Base-by-base conservation (phyloP, 768 basidiomycete species). In the Pleurotus giganteus region DNA sequence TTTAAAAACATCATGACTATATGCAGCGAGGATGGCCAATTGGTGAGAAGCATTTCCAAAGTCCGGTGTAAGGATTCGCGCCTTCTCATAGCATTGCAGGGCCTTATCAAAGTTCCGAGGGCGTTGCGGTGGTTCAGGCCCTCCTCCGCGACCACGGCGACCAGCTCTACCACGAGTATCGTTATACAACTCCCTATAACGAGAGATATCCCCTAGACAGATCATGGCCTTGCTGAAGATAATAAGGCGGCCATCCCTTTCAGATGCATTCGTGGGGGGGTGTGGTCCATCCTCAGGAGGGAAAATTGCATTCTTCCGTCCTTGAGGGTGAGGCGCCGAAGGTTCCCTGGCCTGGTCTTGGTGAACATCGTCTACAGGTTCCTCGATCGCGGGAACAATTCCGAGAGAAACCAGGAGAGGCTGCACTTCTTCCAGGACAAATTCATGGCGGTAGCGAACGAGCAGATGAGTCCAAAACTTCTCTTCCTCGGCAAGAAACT, bases 41-140 rank as follows among this genome's bases (percentile, higher is more conserved):
- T 98, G 97, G 67, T 98, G 96, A 17, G 89, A 96, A 0, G 97
- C 83, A 64, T 98, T 95, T 60, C 96, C 97, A 60, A 96, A 91
- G 53, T 88, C 78, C 0, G 97, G 96, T 4, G 90, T 74, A 7
- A 99, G 77, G 27, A 86, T 65, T 36, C 88, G 79, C 2, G 97
- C 95, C 58, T 91, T 88, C 45, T 91, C 85, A 68, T 98, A 99
- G 66, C 86, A 91, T 47, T 82, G 81, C 15, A 83, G 82, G 1
- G 92, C 91, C 63, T 80, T 85, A 42, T 84, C 78, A 65, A 87
- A 94, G 59, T 86, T 87, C 59, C 86, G 76, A 27, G 81, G 77
- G 27, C 85, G 81, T n/a, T 83, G 77, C 32, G 71, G 58, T 24
- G 75, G 73, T 39, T 73, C 66, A 50, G 71, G 56, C 29, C 73